Evolutionary conservation across 345 rosid genomes (phyloP), one percentile per base, ranked within the genome.

Genomic region (Xanthoceras sorbifolium): DNA sequence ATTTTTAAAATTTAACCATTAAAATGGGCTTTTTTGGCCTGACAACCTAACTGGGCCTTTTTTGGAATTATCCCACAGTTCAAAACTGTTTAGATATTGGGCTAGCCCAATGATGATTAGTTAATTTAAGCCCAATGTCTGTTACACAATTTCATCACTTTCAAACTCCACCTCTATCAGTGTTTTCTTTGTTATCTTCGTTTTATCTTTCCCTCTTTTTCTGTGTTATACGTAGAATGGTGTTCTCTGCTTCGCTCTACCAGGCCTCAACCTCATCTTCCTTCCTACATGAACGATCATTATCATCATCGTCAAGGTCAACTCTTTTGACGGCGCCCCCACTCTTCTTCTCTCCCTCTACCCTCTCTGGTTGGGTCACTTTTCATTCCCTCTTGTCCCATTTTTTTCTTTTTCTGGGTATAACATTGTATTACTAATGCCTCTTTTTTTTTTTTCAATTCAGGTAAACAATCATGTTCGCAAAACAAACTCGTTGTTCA

Each of bases 211-310:
- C n/a, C 20, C 23, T 64, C 26, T 5, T 71, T 22, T 57, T 10
- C 1, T 15, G 40, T 17, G 7, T 57, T 57, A 3, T 15, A 54
- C 14, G 48, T 61, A 77, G 60, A 78, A 85, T 92, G 94, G 90
- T 69, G 73, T 76, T 90, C 77, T 52, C 89, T 9, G 80, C 76
- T 62, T 82, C 88, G 15, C 82, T 86, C 74, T 81, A 84, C 70
- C 81, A 76, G 38, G 34, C 75, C 11, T 60, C 86, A 28, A 84
- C 88, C 78, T 77, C 82, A 14, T 64, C 86, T 25, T 59, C 85
- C 69, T 78, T 69, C 74, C 75, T 73, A 6, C 79, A 61, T 60
- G 86, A 88, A 25, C 83, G 79, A 3, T 23, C 36, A 46, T 50
- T 76, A 46, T 67, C 73, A 4, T 76, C 84, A 0, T 74, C 86